Percentiles rank a stretch among this genome's conserved stretches.
phyloP scores from a whole-genome alignment of 768 basidiomycete species.

The Suillus decipiens region DNA sequence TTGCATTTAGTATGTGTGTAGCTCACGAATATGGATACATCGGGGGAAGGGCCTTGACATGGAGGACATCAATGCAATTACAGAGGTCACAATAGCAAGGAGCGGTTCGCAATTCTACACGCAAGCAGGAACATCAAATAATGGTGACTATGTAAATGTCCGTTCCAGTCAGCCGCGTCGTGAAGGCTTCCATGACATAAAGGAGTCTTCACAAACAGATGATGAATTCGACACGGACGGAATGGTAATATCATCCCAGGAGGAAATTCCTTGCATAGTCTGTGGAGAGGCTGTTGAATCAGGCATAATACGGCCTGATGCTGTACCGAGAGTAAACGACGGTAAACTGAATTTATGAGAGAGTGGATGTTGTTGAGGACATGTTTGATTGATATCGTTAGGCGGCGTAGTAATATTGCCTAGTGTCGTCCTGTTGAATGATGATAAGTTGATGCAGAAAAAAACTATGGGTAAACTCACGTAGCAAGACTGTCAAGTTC shows the following conservation, averaged over 20 bases:
- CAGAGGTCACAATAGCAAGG: neutral
- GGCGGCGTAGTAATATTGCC: slow-evolving; percentile 35
- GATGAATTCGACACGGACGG: slow-evolving; percentile 30
- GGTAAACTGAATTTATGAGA: slow-evolving; percentile 4
- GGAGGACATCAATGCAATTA: neutral
- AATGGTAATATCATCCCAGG: slow-evolving; percentile 19
- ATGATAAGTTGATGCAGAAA: slow-evolving; percentile 16
- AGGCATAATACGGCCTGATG: slow-evolving; percentile 14
- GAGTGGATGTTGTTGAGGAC: neutral
- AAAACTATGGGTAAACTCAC: slow-evolving; percentile 36
- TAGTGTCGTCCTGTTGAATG: slow-evolving; percentile 40
- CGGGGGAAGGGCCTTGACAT: neutral
- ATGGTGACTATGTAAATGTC: neutral
- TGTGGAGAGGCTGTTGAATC: slow-evolving; percentile 23
- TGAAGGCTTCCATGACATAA: slow-evolving; percentile 64
- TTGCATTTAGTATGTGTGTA: neutral
- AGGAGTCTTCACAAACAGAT: slow-evolving; percentile 51
- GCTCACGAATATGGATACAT: neutral
- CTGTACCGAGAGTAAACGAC: slow-evolving; percentile 1
- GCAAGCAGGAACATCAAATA: neutral
- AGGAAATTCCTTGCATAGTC: slow-evolving; percentile 17
- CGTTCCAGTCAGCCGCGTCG: slow-evolving; percentile 29
- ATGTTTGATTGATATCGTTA: slow-evolving; percentile 22
- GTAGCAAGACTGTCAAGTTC: slow-evolving; percentile 55
- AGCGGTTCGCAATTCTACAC: neutral